phyloP scores from a whole-genome alignment of 2,329 filamentous ascomycete species.

The Alternaria gaisen region DNA sequence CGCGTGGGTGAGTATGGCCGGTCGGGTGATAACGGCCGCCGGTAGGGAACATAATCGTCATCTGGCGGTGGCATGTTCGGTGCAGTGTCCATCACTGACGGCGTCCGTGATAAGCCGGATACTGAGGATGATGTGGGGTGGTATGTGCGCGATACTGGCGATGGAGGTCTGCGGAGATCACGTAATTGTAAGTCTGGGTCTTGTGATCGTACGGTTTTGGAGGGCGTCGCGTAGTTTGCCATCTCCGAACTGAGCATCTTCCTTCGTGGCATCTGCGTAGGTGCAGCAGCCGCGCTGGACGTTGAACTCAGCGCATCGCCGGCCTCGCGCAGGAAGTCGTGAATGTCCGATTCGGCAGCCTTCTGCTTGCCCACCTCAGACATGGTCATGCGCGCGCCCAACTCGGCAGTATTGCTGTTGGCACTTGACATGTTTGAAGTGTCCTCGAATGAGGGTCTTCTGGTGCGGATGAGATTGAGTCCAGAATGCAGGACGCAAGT shows the following conservation, averaged over 20 bases:
- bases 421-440: conserved; percentile 46
- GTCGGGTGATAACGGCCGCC: conserved; percentile 60
- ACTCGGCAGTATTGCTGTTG: conserved; percentile 45
- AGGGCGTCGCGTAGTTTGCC: conserved; percentile 31
- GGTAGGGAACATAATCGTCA: conserved; percentile 71
- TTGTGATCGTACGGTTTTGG: conserved; percentile 28
- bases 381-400: conserved; percentile 38
- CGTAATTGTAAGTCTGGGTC: conserved; percentile 50
- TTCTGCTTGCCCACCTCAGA: conserved; percentile 43
- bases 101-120: conserved; percentile 55
- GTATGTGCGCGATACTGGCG: conserved; percentile 57
- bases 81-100: conserved; percentile 61
- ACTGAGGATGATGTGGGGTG: conserved; percentile 57
- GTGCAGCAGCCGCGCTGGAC: conserved; percentile 14
- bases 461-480: conserved; percentile 33
- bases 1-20: conserved; percentile 64
- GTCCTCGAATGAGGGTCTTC: conserved; percentile 41
- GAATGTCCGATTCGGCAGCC: conserved; percentile 51
- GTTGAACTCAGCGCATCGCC: conserved; percentile 40
- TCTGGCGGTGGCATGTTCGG: conserved; percentile 65
- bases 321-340: conserved; percentile 56
- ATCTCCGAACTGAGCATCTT: conserved; percentile 36
- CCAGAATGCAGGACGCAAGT: conserved; percentile 30
- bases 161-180: conserved; percentile 52
- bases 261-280: conserved; percentile 34